Percentiles rank a stretch among this genome's conserved stretches.
These are phyloP conservation scores for Ajuga reptans DNA, from an alignment of 305 asterid species.

Conservation along the genomic window DNA sequence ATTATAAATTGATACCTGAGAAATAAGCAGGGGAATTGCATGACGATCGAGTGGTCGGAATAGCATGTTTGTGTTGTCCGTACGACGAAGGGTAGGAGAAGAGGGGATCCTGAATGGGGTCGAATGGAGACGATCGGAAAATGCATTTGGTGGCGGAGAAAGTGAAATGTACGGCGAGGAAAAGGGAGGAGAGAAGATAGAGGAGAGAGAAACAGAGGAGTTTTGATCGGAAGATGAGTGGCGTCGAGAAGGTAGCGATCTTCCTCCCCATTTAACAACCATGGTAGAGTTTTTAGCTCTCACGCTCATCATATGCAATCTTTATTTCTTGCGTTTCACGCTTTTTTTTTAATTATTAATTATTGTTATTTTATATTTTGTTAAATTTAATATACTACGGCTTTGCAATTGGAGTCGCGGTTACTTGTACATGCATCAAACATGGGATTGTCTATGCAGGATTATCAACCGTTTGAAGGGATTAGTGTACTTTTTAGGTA, in stretches of 20 bases:
- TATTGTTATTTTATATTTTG: too few species aligned
- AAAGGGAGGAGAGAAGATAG: slow-evolving; percentile 53
- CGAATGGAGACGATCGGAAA: slow-evolving; percentile 60
- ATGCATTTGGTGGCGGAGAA: slow-evolving; percentile 57
- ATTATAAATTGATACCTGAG: slow-evolving; percentile 29
- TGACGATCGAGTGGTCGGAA: slow-evolving; percentile 67
- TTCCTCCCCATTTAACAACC: slow-evolving; percentile 33
- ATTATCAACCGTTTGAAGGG: neutral
- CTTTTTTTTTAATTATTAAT: neutral
- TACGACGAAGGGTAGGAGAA: slow-evolving; percentile 68
- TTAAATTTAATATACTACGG: neutral
- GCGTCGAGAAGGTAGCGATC: slow-evolving; percentile 36
- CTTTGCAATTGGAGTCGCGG: neutral
- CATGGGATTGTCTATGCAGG: neutral
- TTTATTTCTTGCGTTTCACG: neutral
- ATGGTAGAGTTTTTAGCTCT: neutral
- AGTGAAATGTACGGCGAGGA: slow-evolving; percentile 38
- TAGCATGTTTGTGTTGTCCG: slow-evolving; percentile 70
- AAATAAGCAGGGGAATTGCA: slow-evolving; percentile 67
- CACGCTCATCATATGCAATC: neutral
- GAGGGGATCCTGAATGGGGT: slow-evolving; percentile 56
- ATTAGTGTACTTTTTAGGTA: neutral
- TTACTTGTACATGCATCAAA: neutral
- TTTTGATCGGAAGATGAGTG: slow-evolving; percentile 62
- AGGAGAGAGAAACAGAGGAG: slow-evolving; percentile 59